These are phyloP conservation scores for Corymbia calophylla DNA, from an alignment of 441 rosid species.

Conservation along the genomic window DNA sequence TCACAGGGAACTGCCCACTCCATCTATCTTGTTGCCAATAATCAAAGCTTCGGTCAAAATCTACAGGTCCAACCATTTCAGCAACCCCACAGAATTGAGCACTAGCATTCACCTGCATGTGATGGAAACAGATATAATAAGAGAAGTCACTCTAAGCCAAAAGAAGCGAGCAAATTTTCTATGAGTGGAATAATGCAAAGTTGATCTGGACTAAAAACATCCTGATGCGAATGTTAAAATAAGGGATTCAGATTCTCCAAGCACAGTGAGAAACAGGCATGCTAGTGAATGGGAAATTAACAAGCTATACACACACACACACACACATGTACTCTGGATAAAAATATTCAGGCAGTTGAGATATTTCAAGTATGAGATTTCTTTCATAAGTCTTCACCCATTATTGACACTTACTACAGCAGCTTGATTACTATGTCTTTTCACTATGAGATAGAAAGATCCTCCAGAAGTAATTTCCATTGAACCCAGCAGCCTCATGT, in stretches of 20 bases:
- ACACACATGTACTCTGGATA: background rate
- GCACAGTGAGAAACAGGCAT: background rate
- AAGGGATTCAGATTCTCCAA: background rate
- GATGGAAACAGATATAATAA: background rate
- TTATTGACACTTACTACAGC: background rate
- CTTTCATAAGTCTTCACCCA: background rate
- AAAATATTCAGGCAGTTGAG: background rate
- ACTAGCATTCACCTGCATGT: slow-evolving; percentile 57
- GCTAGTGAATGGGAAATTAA: background rate
- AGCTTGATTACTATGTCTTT: background rate
- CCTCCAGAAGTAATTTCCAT: background rate
- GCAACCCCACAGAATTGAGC: slow-evolving; percentile 64
- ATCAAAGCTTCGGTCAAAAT: slow-evolving; percentile 56
- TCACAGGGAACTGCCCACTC: slow-evolving; percentile 58
- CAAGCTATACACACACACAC: background rate
- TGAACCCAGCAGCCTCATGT: background rate
- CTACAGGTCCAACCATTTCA: slow-evolving; percentile 64
- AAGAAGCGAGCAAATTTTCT: background rate
- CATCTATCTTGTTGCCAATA: slow-evolving; percentile 76
- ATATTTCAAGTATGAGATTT: background rate
- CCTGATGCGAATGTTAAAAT: background rate
- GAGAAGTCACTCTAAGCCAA: background rate
- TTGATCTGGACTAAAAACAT: background rate
- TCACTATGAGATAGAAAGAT: background rate
- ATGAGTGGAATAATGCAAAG: background rate